Conservation (phyloP, 768 basidiomycete genomes). For the Sporobolomyces pararoseus region DNA sequence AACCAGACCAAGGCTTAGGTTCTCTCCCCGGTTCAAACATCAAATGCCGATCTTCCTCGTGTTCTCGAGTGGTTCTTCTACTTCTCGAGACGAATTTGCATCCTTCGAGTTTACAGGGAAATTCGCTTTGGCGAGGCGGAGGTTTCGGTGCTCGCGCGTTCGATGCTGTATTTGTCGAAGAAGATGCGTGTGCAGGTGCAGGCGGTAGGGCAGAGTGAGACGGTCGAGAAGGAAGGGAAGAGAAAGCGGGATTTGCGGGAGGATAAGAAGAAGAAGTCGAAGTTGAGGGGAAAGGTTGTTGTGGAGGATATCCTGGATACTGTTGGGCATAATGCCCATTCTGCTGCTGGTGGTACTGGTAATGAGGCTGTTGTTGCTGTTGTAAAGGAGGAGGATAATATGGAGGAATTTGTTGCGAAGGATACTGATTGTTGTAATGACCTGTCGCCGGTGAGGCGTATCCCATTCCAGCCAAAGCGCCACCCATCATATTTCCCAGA, state of each 20-base stretch:
- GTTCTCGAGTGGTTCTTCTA: conserved; percentile 35
- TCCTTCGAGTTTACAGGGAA: neutral
- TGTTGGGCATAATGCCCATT: too few species aligned
- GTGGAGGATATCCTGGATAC: neutral
- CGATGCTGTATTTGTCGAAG: neutral
- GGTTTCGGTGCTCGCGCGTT: neutral
- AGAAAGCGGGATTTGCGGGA: neutral
- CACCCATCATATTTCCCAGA: conserved; percentile 25
- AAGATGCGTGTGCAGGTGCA: neutral
- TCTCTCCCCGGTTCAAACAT: conserved; percentile 47
- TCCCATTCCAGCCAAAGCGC: conserved; percentile 29
- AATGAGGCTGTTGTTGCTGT: too few species aligned
- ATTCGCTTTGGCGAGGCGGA: neutral
- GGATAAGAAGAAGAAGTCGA: neutral
- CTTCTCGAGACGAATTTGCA: neutral
- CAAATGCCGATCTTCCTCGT: conserved; percentile 51
- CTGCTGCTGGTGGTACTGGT: too few species aligned
- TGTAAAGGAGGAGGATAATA: too few species aligned
- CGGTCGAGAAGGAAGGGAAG: conserved; percentile 1
- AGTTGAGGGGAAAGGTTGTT: neutral
- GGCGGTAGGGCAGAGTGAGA: neutral
- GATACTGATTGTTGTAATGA: too few species aligned
- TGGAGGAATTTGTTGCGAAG: too few species aligned
- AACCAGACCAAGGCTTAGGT: conserved; percentile 44
- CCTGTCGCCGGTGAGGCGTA: neutral